These are phyloP conservation scores for Pilasporangium apinafurcum DNA, from an alignment of 352 stramenopile genomes.

Conservation along the genomic window DNA sequence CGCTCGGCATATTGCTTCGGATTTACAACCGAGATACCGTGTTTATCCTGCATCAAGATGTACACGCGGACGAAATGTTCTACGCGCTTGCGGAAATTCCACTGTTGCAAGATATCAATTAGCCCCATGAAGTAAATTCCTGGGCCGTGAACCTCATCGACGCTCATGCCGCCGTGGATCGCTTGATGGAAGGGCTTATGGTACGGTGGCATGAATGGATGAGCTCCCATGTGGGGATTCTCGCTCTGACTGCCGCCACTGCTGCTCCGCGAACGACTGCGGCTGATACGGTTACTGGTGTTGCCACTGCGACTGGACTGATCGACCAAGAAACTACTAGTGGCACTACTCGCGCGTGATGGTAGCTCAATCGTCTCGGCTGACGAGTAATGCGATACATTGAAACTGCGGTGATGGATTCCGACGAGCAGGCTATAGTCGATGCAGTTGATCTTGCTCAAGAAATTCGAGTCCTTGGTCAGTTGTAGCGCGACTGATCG, in stretches of 20 bases:
- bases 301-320: conserved; percentile 5
- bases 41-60: conserved; percentile 57
- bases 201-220: conserved; percentile 14
- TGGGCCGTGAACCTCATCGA: conserved; percentile 84
- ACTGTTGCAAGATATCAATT: conserved; percentile 95
- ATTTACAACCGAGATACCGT: conserved; percentile 70
- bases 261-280: conserved; percentile 20
- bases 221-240: conserved; percentile 18
- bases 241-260: conserved; percentile 34
- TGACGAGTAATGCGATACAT: conserved; percentile 67
- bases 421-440: conserved; percentile 94
- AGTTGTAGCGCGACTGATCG: conserved; percentile 68
- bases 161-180: conserved; percentile 55
- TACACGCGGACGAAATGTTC: conserved; percentile 83
- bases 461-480: conserved; percentile 82
- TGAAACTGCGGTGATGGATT: conserved; percentile 88
- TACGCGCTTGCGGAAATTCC: conserved; percentile 88
- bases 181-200: conserved; percentile 44
- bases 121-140: conserved; percentile 94
- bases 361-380: conserved; percentile 36
- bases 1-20: conserved; percentile 67
- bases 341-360: conserved; percentile 7
- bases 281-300: not conserved
- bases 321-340: not conserved
- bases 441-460: conserved; percentile 92